A percentile compares a stretch with the other conserved stretches of the same genome.
phyloP scores from a whole-genome alignment of 805 yeast genomes.

The Nakazawaea peltata region DNA sequence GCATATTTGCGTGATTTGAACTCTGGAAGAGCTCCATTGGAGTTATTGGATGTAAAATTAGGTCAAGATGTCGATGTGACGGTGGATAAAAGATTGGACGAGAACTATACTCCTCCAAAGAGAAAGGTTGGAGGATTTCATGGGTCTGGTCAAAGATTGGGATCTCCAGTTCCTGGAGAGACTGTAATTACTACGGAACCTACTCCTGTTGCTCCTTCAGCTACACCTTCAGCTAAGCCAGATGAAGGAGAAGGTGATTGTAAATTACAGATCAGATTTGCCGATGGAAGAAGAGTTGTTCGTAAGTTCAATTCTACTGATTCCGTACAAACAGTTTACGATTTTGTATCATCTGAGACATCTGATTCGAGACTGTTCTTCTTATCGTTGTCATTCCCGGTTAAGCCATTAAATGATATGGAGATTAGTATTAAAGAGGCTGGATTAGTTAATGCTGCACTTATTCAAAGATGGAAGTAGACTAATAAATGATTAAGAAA shows the following conservation, averaged over 20 bases:
- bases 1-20: conserved; percentile 72
- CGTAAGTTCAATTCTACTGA: conserved; percentile 59
- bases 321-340: conserved; percentile 58
- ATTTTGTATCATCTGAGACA: conserved; percentile 50
- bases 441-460: conserved; percentile 74
- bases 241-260: conserved; percentile 50
- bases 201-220: conserved; percentile 11
- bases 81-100: conserved; percentile 62
- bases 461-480: conserved; percentile 79
- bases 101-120: conserved; percentile 66
- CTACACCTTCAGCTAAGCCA: conserved; percentile 17
- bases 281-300: conserved; percentile 66
- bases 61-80: conserved; percentile 84
- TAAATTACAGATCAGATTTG: conserved; percentile 73
- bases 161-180: conserved; percentile 84
- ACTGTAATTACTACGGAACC: conserved; percentile 14
- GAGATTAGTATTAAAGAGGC: conserved; percentile 60
- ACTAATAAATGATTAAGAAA: too few species aligned
- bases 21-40: conserved; percentile 86
- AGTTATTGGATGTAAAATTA: conserved; percentile 66
- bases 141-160: conserved; percentile 81
- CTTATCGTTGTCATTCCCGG: conserved; percentile 78
- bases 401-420: conserved; percentile 56
- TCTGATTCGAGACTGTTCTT: conserved; percentile 43
- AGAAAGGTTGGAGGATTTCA: conserved; percentile 40